Evolutionary conservation across 2,329 filamentous ascomycete species (phyloP), one percentile per base, ranked within the genome.

Genomic region (Fusarium sp.): DNA sequence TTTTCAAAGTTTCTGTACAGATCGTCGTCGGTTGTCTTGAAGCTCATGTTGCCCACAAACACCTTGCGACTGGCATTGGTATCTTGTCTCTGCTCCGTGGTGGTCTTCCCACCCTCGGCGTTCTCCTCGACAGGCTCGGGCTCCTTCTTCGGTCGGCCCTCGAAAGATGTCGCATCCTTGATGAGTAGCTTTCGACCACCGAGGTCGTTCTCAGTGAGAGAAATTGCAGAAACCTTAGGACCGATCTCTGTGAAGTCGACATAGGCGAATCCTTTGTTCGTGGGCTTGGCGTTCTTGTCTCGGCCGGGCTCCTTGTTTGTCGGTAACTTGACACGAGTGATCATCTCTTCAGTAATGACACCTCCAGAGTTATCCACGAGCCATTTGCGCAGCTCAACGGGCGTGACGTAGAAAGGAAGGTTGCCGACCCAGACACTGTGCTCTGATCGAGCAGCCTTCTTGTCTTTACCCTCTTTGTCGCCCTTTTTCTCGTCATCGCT

Each of bases 371-470:
- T 88, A 38, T 90, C 87, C 34, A 91, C 87, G n/a, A 99, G 83
- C 86, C 97, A 98, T 64, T 87, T 87, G 75, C 91, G 90, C 49
- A 99, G 83, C 66, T 94, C 90, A 14, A 88, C 83, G 62, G 91
- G 89, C 44, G 92, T 96, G 40, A 91, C 84, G 46, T 88, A 89
- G 84, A 95, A 99, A n/a, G 92, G 89, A 67, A 99, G 82, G 80
- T 99, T 99, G 74, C 97, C 96, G 73, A 99, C 93, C 96, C 96
- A 99, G 70, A 99, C 89, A 66, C 94, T 93, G 79, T 94, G 90
- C 19, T 92, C 89, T 11, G 94, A 96, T 62, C 93, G 91, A 72
- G 84, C 82, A 70, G 86, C 74, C 67, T 79, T 78, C 65, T 78
- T 79, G 28, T 81, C 79, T 62, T 81, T 81, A 57, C 80, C 76